These are phyloP conservation scores for Exophiala xenobiotica DNA, from an alignment of 2,329 filamentous ascomycete genomes.

Conservation along the genomic window DNA sequence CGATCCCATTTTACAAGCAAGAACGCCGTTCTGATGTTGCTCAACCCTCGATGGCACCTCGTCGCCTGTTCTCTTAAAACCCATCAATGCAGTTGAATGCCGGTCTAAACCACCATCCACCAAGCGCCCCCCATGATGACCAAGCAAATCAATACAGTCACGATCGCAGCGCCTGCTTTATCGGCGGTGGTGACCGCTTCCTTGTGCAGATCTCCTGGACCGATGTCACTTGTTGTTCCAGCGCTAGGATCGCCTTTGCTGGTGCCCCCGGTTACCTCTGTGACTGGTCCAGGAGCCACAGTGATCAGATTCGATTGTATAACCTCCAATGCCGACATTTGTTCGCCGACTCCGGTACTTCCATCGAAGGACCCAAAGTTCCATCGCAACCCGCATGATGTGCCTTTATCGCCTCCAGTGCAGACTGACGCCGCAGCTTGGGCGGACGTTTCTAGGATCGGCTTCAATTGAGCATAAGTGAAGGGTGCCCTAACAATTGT, in stretches of 20 bases:
- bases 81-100: neutral
- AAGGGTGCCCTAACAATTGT: constrained; percentile 60
- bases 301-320: constrained; percentile 56
- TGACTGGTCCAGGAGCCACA: constrained; percentile 43
- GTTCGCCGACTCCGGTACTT: constrained; percentile 40
- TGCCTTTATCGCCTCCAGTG: constrained; percentile 47
- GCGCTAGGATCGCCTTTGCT: constrained; percentile 50
- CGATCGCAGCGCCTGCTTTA: constrained; percentile 38
- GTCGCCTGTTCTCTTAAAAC: neutral
- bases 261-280: constrained; percentile 57
- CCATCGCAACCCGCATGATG: constrained; percentile 46
- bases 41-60: neutral
- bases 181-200: constrained; percentile 36
- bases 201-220: constrained; percentile 25
- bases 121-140: constrained; percentile 29
- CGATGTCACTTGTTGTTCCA: constrained; percentile 34
- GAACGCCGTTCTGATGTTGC: neutral
- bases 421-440: constrained; percentile 56
- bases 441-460: constrained; percentile 55
- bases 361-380: constrained; percentile 37
- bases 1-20: neutral
- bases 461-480: constrained; percentile 51
- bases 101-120: constrained; percentile 28
- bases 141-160: constrained; percentile 33
- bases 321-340: constrained; percentile 53